phyloP scores from a whole-genome alignment of 768 basidiomycete genomes.

The Suillus fuscotomentosus region DNA sequence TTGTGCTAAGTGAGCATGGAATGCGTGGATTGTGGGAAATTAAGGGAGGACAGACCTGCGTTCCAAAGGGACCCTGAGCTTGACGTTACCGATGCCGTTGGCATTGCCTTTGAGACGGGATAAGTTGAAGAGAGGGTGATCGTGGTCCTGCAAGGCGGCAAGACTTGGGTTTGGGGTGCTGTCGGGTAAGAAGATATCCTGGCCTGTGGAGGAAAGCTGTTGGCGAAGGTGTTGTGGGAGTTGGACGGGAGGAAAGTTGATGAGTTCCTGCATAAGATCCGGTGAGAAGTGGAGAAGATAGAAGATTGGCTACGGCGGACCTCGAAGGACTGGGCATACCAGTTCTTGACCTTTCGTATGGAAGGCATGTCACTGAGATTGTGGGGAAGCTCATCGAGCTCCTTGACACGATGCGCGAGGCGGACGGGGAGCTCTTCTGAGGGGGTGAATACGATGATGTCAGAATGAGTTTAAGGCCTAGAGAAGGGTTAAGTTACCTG shows the following conservation, averaged over 20 bases:
- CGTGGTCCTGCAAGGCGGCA: constrained; percentile 16
- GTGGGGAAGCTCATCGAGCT: constrained; percentile 92
- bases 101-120: constrained; percentile 29
- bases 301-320: constrained; percentile 46
- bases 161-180: constrained; percentile 80
- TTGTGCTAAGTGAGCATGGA: constrained; percentile 24
- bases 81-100: constrained; percentile 44
- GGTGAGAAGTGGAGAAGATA: constrained; percentile 4
- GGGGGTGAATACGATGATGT: background rate
- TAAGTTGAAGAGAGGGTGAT: constrained; percentile 14
- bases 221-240: constrained; percentile 68
- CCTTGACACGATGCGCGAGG: constrained; percentile 93
- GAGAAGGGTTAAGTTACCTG: constrained; percentile 47
- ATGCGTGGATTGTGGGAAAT: constrained; percentile 1
- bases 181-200: constrained; percentile 56
- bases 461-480: background rate
- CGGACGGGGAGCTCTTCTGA: constrained; percentile 93
- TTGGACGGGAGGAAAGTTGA: constrained; percentile 77
- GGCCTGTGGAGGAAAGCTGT: constrained; percentile 46
- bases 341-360: constrained; percentile 93
- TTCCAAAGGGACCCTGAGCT: constrained; percentile 81
- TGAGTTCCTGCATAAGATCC: constrained; percentile 65
- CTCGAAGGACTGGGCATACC: constrained; percentile 99
- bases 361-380: constrained; percentile 88
- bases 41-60: constrained; percentile 53